phyloP scores from a whole-genome alignment of 2,329 filamentous ascomycete species.

The Trichoderma sp. region DNA sequence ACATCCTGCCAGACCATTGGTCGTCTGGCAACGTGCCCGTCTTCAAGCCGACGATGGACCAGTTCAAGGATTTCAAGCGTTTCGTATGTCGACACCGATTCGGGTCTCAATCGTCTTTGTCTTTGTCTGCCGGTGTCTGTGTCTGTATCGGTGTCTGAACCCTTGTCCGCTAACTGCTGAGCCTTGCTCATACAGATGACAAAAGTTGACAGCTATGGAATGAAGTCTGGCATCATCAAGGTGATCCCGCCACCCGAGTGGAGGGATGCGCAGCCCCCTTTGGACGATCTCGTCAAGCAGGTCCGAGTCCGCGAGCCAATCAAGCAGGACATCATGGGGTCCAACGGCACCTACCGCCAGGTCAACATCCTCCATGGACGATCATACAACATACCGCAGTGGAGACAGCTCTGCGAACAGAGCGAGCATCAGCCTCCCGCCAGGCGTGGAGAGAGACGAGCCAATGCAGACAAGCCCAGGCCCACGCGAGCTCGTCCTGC shows the following conservation, averaged over 20 bases:
- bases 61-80: conserved; percentile 89
- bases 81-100: conserved; percentile 60
- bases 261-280: conserved; percentile 73
- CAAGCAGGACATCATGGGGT: conserved; percentile 96
- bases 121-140: not conserved
- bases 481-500: conserved; percentile 40
- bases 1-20: conserved; percentile 82
- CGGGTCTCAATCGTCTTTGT: not conserved
- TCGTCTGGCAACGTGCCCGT: conserved; percentile 90
- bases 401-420: conserved; percentile 89
- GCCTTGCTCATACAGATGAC: conserved; percentile 51
- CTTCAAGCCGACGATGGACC: conserved; percentile 91
- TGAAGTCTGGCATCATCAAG: conserved; percentile 97
- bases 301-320: conserved; percentile 96
- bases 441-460: conserved; percentile 75
- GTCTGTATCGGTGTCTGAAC: not conserved
- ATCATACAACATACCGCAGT: conserved; percentile 94
- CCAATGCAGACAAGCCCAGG: conserved; percentile 54
- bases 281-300: conserved; percentile 84
- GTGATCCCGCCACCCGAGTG: conserved; percentile 92
- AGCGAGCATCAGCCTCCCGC: conserved; percentile 95
- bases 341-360: conserved; percentile 92
- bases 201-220: conserved; percentile 89
- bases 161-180: conserved; percentile 28
- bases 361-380: conserved; percentile 95